These are phyloP conservation scores for bread wheat (Triticum aestivum) DNA, from an alignment of 176 grass and related monocot species.

Conservation along the genomic window IWGSC_CS_RefSeq_v2.1 NC_057807.1:488882680-488883179, in stretches of 20 bases:
- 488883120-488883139: not conserved
- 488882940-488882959: constrained; percentile 34
- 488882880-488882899: constrained; percentile 31
- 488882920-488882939: constrained; percentile 36
- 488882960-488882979: constrained; percentile 22
- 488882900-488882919: constrained; percentile 17
- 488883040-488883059: not conserved
- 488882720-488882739: not conserved
- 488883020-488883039: not conserved
- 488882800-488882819: not conserved
- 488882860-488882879: constrained; percentile 12
- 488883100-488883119: not conserved
- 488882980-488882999: not conserved
- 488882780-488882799: not conserved
- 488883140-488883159: not conserved
- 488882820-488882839: not conserved
- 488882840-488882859: constrained; percentile 11
- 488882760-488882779: no score
- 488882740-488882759: not conserved
- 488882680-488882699: not conserved
- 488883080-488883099: not conserved
- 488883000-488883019: constrained; percentile 26
- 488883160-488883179: not conserved
- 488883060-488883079: not conserved
- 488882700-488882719: not conserved